These are phyloP conservation scores for Cardamine occulta DNA, from an alignment of 345 rosid species.

Conservation along the genomic window DNA sequence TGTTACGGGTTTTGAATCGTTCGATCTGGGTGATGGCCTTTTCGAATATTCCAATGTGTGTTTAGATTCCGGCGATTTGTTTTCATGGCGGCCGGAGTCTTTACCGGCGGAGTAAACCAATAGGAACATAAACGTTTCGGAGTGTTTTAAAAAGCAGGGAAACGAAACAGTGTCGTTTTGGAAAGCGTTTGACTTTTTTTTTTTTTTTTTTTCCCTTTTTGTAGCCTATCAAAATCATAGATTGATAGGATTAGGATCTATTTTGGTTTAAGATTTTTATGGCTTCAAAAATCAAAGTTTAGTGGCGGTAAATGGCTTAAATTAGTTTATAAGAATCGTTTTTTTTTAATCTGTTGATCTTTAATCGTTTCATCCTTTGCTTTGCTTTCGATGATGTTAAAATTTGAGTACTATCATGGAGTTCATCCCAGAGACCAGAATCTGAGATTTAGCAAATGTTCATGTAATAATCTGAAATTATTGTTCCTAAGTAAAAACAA, in stretches of 20 bases:
- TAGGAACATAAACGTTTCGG: neutral
- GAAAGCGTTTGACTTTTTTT: neutral
- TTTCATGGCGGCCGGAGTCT: constrained; percentile 60
- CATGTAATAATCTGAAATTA: neutral
- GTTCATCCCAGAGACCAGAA: neutral
- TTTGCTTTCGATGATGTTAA: constrained; percentile 7
- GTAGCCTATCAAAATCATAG: neutral
- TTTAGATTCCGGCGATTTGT: constrained; percentile 48
- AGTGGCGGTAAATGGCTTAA: neutral
- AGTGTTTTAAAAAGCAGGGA: neutral
- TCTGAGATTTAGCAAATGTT: neutral
- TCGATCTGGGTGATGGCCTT: constrained; percentile 56
- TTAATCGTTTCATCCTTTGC: neutral
- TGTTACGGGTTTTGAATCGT: constrained; percentile 52
- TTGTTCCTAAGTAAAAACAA: neutral
- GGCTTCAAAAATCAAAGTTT: neutral
- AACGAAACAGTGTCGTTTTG: constrained; percentile 27
- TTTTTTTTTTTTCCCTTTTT: neutral
- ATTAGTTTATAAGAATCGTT: constrained; percentile 1
- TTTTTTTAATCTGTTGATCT: neutral
- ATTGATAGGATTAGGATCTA: neutral
- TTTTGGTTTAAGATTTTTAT: constrained; percentile 12
- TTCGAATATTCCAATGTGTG: constrained; percentile 54
- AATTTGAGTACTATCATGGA: neutral
- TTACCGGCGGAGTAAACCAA: constrained; percentile 51